Base-by-base conservation (phyloP, 441 rosid genomes). In the Populus hybrid region DNA sequence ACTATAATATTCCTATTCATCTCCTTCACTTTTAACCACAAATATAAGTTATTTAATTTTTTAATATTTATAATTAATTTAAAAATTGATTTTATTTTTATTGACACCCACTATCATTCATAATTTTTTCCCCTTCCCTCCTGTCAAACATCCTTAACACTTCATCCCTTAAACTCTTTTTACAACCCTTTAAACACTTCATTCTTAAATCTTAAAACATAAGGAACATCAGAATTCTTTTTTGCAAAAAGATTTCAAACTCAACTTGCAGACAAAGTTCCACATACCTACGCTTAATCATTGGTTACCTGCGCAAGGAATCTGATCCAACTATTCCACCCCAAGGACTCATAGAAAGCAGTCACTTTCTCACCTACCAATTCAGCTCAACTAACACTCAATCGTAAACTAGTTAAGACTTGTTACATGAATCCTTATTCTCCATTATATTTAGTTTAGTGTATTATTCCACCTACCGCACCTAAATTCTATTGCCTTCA, bases 321-420 rank as follows among this genome's bases (percentile, higher is more conserved):
- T 23, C 68, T 35, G 24, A 59, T 35, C 24, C 16, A 34, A 11
- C 73, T 76, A 7, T 59, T 69, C 59, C 61, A 19, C 28, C 26
- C 79, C 38, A 32, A 42, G 12, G 30, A 21, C 61, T 34, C n/a
- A 18, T 12, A 71, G 71, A 65, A 76, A n/a, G 4, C 19, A 74
- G 53, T 61, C 78, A 30, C n/a, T 71, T 71, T 75, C 75, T 30
- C 70, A 80, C 79, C 82, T 65, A 71, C 69, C 79, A 80, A 34
- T 68, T 34, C 71, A 68, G 23, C 71, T 68, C 71, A 68, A 66
- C 69, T 66, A 66, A 66, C 69, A 66, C 16, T 21, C 30, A 28
- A 36, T 68, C 38, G 21, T 36, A 32, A 34, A 50, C 21, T 23
- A 64, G 5, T 12, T 16, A 16, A 34, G 46, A 26, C 35, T 34